Evolutionary conservation across 495 filamentous ascomycete species (phyloP).

Genomic region (Podospora bellae-mahoneyi): DNA sequence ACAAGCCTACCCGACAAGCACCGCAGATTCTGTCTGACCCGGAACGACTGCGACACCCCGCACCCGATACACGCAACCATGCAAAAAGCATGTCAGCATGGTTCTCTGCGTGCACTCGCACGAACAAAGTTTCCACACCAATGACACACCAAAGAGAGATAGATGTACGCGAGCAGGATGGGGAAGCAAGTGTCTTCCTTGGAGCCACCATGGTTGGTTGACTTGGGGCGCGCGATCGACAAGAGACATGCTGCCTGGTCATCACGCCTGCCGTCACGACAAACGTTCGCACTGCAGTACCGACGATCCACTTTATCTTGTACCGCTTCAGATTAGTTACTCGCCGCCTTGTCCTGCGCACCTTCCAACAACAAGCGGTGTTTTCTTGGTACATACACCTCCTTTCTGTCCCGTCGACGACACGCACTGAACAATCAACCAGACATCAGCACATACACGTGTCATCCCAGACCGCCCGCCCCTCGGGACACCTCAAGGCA

Average conservation of each 20-base stretch:
- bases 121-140: neutral
- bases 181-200: neutral
- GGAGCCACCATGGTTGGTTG: neutral
- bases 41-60: constrained; percentile 17
- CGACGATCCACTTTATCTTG: neutral
- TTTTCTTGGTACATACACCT: neutral
- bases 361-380: too few species aligned
- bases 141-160: neutral
- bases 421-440: neutral
- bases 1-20: constrained; percentile 7
- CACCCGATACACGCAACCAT: constrained; percentile 4
- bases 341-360: neutral
- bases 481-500: neutral
- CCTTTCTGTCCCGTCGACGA: neutral
- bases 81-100: neutral
- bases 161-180: neutral
- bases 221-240: neutral
- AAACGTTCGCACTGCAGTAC: neutral
- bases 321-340: too few species aligned
- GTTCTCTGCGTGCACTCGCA: neutral
- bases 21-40: neutral
- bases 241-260: neutral
- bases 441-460: neutral
- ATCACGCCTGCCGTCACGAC: neutral
- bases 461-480: neutral